These are phyloP conservation scores for Globisporangium iwayamae DNA, from an alignment of 352 stramenopile genomes.

Conservation along the genomic window DNA sequence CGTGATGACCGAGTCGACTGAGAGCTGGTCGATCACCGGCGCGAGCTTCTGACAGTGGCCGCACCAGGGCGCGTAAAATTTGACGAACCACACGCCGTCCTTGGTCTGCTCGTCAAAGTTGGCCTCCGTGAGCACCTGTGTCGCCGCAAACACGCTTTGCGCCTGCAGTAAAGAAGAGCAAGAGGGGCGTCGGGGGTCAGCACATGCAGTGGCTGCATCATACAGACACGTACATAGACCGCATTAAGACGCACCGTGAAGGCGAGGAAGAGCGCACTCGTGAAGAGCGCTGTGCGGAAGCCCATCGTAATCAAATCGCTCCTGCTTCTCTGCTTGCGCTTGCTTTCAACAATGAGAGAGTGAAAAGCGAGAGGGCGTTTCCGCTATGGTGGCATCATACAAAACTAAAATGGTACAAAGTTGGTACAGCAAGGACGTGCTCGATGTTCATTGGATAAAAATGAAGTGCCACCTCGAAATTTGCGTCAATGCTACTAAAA, in stretches of 20 bases:
- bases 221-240: neutral
- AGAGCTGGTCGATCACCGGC: constrained; percentile 56
- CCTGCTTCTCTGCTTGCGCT: neutral
- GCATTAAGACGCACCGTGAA: constrained; percentile 15
- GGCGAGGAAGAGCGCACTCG: constrained; percentile 18
- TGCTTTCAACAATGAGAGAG: constrained; percentile 12
- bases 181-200: neutral
- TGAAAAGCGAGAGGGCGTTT: neutral
- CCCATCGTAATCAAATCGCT: constrained; percentile 18
- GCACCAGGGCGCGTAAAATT: constrained; percentile 87
- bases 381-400: no score
- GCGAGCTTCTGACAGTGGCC: constrained; percentile 82
- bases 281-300: constrained; percentile 22
- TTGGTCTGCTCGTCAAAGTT: constrained; percentile 63
- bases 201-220: neutral
- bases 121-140: constrained; percentile 36
- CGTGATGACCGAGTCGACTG: constrained; percentile 32
- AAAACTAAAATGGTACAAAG: no score
- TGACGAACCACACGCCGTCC: constrained; percentile 64
- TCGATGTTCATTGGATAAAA: neutral
- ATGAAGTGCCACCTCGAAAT: neutral
- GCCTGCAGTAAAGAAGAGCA: constrained; percentile 10
- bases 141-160: constrained; percentile 20
- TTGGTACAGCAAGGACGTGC: neutral
- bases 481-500: neutral